Evolutionary conservation across 139 green algal genomes (phyloP).

Genomic region (Chlamydomonas applanata): DNA sequence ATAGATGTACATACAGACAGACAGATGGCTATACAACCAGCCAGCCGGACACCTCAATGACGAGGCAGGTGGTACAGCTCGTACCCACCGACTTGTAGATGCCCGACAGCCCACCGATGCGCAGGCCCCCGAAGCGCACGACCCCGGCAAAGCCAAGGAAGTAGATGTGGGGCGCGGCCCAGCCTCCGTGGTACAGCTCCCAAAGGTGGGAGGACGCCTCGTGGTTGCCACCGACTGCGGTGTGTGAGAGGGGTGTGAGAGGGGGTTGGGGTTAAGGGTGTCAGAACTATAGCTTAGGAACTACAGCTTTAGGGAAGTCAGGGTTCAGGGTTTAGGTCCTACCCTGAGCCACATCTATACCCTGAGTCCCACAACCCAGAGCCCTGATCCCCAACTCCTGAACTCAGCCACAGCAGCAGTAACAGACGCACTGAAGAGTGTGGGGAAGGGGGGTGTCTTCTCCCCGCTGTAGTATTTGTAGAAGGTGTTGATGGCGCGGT

Average conservation of each 20-base stretch:
- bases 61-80: neutral
- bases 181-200: constrained; percentile 96
- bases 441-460: constrained; percentile 78
- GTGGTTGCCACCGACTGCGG: constrained; percentile 95
- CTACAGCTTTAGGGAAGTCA: no score
- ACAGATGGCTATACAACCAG: no score
- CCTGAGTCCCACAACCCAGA: no score
- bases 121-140: constrained; percentile 87
- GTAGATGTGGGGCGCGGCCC: constrained; percentile 94
- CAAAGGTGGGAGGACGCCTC: constrained; percentile 93
- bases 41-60: no score
- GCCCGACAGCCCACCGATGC: constrained; percentile 92
- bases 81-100: constrained; percentile 78
- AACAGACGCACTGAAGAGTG: constrained; percentile 84
- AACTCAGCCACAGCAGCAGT: neutral
- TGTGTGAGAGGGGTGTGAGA: no score
- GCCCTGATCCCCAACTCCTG: no score
- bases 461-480: constrained; percentile 94
- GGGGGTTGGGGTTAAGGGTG: no score
- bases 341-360: no score
- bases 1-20: no score
- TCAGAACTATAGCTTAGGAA: no score
- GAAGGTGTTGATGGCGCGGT: constrained; percentile 86
- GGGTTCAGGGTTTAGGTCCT: no score
- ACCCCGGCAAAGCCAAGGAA: constrained; percentile 91